phyloP scores from a whole-genome alignment of 2,329 filamentous ascomycete genomes.

The Alternaria hordeiaustralica region DNA sequence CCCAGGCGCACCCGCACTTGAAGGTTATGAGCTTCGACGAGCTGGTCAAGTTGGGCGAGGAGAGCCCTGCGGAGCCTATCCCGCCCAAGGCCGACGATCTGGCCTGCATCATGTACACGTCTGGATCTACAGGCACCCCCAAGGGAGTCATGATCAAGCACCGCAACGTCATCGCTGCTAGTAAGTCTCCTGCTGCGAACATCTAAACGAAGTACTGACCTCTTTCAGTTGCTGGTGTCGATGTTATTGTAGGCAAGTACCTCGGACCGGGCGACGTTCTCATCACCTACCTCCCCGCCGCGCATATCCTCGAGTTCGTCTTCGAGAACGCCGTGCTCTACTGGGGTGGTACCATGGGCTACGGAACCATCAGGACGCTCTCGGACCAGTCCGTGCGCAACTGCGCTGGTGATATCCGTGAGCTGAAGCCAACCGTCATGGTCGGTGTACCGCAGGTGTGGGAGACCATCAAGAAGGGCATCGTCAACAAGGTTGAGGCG shows the following conservation, averaged over 20 bases:
- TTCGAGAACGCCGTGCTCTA: constrained; percentile 91
- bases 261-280: constrained; percentile 80
- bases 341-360: constrained; percentile 91
- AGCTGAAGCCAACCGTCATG: constrained; percentile 86
- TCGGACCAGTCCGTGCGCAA: constrained; percentile 86
- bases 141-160: constrained; percentile 89
- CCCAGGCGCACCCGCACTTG: constrained; percentile 60
- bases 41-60: constrained; percentile 62
- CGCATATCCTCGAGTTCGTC: constrained; percentile 95
- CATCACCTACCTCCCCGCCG: constrained; percentile 89
- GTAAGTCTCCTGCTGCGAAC: constrained; percentile 55
- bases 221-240: constrained; percentile 72
- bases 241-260: constrained; percentile 76
- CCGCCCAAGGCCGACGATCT: constrained; percentile 77
- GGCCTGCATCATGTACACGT: constrained; percentile 84
- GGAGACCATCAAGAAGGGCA: constrained; percentile 97
- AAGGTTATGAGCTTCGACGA: constrained; percentile 64
- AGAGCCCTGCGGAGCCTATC: constrained; percentile 72
- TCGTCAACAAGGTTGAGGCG: constrained; percentile 77
- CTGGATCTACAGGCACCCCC: constrained; percentile 85
- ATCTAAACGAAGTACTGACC: constrained; percentile 15
- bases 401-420: constrained; percentile 91
- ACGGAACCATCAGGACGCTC: constrained; percentile 88
- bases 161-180: constrained; percentile 77
- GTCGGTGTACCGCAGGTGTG: constrained; percentile 96